phyloP scores from a whole-genome alignment of 2,329 filamentous ascomycete species.

The Trichoderma sp. region DNA sequence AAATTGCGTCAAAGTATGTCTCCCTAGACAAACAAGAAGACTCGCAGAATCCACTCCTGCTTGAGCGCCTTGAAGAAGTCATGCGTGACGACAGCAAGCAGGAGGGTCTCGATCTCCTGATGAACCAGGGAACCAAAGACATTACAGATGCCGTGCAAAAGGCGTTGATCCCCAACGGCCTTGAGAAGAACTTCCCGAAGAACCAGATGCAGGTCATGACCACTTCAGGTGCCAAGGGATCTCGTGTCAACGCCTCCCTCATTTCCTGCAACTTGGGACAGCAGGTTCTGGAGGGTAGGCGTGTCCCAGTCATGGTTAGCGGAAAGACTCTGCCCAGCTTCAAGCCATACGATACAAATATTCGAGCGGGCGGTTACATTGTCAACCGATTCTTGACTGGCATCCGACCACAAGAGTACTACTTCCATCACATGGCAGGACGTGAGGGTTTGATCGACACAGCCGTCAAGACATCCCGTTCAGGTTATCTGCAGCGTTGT shows the following conservation, averaged over 20 bases:
- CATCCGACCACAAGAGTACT: slow-evolving; percentile 95
- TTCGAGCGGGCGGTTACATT: slow-evolving; percentile 90
- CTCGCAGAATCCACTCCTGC: slow-evolving; percentile 68
- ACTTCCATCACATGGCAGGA: slow-evolving; percentile 99
- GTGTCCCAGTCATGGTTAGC: slow-evolving; percentile 96
- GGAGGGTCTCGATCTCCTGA: slow-evolving; percentile 81
- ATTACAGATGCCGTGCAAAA: slow-evolving; percentile 78
- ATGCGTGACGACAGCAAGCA: slow-evolving; percentile 89
- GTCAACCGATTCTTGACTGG: slow-evolving; percentile 96
- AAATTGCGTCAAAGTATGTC: slow-evolving; percentile 85
- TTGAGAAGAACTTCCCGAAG: slow-evolving; percentile 88
- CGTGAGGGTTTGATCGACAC: slow-evolving; percentile 98
- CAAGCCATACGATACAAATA: slow-evolving; percentile 82
- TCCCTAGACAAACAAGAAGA: slow-evolving; percentile 67
- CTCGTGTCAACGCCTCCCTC: slow-evolving; percentile 88
- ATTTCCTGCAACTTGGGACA: slow-evolving; percentile 98
- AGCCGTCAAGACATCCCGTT: slow-evolving; percentile 95
- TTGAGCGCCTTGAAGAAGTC: slow-evolving; percentile 80
- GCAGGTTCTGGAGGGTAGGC: slow-evolving; percentile 89
- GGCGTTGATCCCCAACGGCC: slow-evolving; percentile 74
- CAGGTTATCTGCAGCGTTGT: slow-evolving; percentile 93
- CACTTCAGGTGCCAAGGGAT: slow-evolving; percentile 91
- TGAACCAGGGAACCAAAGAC: slow-evolving; percentile 66
- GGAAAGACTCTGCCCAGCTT: slow-evolving; percentile 96
- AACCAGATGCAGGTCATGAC: slow-evolving; percentile 99